Base-by-base conservation (phyloP, 805 yeast genomes). In the Saccharomycopsis javanensis region DNA sequence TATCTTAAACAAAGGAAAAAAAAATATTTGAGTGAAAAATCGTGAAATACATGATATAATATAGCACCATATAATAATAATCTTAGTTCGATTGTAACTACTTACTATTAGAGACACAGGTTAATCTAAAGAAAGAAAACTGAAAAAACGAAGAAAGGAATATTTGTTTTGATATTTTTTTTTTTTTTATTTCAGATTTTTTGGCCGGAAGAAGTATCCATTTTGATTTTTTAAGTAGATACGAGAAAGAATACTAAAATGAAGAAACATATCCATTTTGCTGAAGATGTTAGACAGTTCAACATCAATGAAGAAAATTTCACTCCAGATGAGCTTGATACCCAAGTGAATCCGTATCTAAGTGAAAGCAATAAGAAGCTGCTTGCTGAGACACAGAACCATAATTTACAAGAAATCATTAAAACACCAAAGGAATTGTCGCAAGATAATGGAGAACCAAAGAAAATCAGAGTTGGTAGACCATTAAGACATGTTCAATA, bases 401-500 rank as follows among this genome's bases (percentile, higher is more conserved):
- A 35, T n/a, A 54, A 52, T 6, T 18, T 34, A 13, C 31, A 52
- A 20, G 27, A 31, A 18, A 34, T 33, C 16, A 33, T 51, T 3
- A 55, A 57, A 31, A 45, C 59, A 3, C 62, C 62, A 5, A 60
- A 60, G 45, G 54, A 34, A 30, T 28, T 60, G 16, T 53, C 62
- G 5, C 62, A 60, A 38, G 50, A 31, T 18, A 16, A 38, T 5
- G 33, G 33, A 16, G 23, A 42, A 7, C 62, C 62, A 2, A 57
- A 53, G 33, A 11, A 15, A 15, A 46, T 58, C 11, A 66, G 78
- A 61, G 78, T 75, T 1, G 75, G 72, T 6, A 71, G 79, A 64
- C 79, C 79, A 0, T 62, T 74, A 37, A 79, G 83, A 56, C 81
- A 79, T 60, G 75, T 81, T 50, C 74, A 73, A 57, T 69, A 73